phyloP scores from a whole-genome alignment of 2,329 filamentous ascomycete genomes.

The Ceratocystis colombiana region DNA sequence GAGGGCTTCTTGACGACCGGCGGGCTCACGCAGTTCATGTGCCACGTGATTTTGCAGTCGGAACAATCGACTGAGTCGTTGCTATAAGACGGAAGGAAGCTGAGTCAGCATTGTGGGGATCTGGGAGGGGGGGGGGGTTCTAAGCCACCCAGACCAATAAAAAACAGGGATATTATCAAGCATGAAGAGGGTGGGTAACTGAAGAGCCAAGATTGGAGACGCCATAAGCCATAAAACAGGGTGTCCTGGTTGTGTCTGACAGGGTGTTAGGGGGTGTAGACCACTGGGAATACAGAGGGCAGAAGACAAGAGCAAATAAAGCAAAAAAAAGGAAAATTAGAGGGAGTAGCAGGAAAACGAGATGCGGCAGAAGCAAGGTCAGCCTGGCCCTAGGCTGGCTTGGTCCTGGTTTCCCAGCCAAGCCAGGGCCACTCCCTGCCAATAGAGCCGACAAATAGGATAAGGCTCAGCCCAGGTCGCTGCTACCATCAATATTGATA shows the following conservation, averaged over 20 bases:
- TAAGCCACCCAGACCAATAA: neutral
- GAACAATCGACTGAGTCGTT: conserved; percentile 95
- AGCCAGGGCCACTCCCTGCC: neutral
- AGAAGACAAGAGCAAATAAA: neutral
- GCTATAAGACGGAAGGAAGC: conserved; percentile 37
- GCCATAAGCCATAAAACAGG: neutral
- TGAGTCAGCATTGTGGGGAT: conserved; percentile 22
- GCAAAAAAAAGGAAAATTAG: neutral
- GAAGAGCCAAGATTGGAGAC: neutral
- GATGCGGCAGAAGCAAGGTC: neutral
- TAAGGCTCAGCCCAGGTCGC: neutral
- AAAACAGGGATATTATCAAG: neutral
- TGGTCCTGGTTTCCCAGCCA: neutral
- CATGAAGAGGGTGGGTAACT: neutral
- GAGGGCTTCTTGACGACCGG: conserved; percentile 91
- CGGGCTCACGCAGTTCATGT: conserved; percentile 95
- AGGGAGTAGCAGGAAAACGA: neutral
- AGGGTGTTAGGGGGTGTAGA: neutral
- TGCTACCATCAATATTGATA: no score
- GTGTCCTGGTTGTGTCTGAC: neutral
- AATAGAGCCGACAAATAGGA: neutral
- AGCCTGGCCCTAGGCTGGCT: neutral
- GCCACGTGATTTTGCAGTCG: conserved; percentile 87
- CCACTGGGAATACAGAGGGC: neutral
- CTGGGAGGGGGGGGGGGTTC: neutral